Percentiles rank a stretch among this genome's conserved stretches.
phyloP scores from a whole-genome alignment of 2,329 filamentous ascomycete species.

The Fusarium robinianum region DNA sequence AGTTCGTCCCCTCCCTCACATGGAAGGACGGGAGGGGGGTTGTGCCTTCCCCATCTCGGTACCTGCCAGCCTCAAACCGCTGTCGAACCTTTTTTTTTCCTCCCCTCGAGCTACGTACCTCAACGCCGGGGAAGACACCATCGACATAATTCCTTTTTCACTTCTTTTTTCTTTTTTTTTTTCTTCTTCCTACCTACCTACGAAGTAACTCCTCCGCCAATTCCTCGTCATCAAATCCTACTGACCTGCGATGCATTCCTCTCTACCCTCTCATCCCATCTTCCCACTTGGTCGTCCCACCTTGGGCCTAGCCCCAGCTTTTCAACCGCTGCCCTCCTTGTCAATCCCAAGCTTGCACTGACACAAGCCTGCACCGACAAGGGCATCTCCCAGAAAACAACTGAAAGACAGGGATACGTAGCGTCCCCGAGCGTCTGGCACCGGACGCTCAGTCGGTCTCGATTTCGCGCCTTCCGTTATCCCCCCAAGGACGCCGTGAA shows the following conservation, averaged over 20 bases:
- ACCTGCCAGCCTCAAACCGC: too few species aligned
- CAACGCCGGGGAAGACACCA: too few species aligned
- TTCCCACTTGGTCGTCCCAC: slow-evolving; percentile 17
- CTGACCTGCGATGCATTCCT: slow-evolving; percentile 4
- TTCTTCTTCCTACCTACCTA: background rate
- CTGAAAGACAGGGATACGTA: slow-evolving; percentile 19
- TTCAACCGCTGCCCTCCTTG: slow-evolving; percentile 12
- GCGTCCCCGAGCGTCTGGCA: slow-evolving; percentile 28
- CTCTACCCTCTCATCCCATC: slow-evolving; percentile 16
- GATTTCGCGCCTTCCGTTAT: slow-evolving; percentile 10
- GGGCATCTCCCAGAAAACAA: slow-evolving; percentile 16
- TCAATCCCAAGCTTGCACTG: slow-evolving; percentile 14
- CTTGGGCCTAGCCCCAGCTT: slow-evolving; percentile 16
- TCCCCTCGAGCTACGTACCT: too few species aligned
- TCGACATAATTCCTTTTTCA: too few species aligned
- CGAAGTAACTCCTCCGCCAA: background rate
- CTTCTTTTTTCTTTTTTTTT: slow-evolving; percentile 7
- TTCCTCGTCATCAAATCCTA: slow-evolving; percentile 3
- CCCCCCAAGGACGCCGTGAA: background rate
- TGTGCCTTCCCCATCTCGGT: too few species aligned
- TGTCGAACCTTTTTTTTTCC: too few species aligned
- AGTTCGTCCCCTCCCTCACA: too few species aligned
- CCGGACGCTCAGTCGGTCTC: slow-evolving; percentile 25
- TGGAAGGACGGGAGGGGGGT: too few species aligned
- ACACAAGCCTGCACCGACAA: slow-evolving; percentile 11